phyloP scores from a whole-genome alignment of 768 basidiomycete genomes.

The Mycena amicta region DNA sequence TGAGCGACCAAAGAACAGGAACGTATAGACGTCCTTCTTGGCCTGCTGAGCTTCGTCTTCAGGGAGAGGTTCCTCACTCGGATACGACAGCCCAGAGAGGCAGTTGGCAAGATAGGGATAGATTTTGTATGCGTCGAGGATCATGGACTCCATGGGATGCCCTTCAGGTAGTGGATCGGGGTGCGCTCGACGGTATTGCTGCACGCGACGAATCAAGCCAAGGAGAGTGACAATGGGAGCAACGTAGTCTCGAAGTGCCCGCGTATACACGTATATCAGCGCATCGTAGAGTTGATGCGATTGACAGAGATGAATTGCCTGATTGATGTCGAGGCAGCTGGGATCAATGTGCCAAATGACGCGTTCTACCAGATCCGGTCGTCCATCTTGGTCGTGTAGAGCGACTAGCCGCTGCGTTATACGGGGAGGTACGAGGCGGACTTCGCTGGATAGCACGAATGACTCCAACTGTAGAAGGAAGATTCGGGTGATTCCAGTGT shows the following conservation, averaged over 20 bases:
- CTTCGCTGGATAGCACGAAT: slow-evolving; percentile 74
- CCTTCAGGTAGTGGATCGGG: slow-evolving; percentile 35
- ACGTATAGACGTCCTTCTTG: slow-evolving; percentile 73
- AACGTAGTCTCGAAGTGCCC: slow-evolving; percentile 85
- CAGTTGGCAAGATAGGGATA: slow-evolving; percentile 85
- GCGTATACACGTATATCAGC: slow-evolving; percentile 90
- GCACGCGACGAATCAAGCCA: slow-evolving; percentile 70
- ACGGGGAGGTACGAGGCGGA: slow-evolving; percentile 79
- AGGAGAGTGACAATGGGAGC: slow-evolving; percentile 87
- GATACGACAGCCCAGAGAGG: slow-evolving; percentile 84
- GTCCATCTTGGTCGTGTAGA: slow-evolving; percentile 70
- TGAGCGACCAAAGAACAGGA: slow-evolving; percentile 84
- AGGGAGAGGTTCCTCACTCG: slow-evolving; percentile 74
- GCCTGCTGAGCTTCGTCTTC: slow-evolving; percentile 68
- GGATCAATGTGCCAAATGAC: slow-evolving; percentile 98
- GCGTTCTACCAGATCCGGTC: slow-evolving; percentile 78
- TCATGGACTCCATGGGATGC: slow-evolving; percentile 52
- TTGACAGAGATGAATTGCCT: slow-evolving; percentile 86
- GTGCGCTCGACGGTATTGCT: slow-evolving; percentile 49
- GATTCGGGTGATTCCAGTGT: slow-evolving; percentile 80
- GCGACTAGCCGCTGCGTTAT: slow-evolving; percentile 85
- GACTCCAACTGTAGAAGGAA: slow-evolving; percentile 82
- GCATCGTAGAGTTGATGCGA: slow-evolving; percentile 87
- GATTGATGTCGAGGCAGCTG: slow-evolving; percentile 87
- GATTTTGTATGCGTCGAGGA: slow-evolving; percentile 86